phyloP scores from a whole-genome alignment of 768 basidiomycete genomes.

The Lentinula raphanica region DNA sequence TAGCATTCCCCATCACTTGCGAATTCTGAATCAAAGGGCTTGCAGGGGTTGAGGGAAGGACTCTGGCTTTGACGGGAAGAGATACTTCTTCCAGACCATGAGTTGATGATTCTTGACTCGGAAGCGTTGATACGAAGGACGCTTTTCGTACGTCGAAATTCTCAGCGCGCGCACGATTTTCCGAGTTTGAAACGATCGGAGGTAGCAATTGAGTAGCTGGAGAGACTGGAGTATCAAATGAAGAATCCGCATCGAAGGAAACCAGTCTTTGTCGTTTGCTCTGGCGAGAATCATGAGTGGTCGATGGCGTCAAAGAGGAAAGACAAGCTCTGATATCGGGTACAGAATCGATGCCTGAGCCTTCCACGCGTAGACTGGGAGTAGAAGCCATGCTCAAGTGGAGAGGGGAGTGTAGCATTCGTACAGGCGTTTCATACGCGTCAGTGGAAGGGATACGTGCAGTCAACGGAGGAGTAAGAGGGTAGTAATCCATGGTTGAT shows the following conservation, averaged over 20 bases:
- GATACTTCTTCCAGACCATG: not conserved
- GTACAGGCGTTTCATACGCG: constrained; percentile 4
- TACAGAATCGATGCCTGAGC: not conserved
- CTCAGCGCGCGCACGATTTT: not conserved
- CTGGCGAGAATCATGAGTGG: not conserved
- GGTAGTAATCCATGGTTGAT: constrained; percentile 9
- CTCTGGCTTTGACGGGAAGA: too few species aligned
- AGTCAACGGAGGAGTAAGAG: constrained; percentile 18
- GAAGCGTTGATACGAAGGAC: not conserved
- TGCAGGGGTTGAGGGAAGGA: not conserved
- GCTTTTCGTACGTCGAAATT: not conserved
- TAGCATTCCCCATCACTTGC: not conserved
- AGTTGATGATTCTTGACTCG: not conserved
- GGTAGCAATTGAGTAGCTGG: not conserved
- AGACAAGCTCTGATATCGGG: not conserved
- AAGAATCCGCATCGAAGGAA: not conserved
- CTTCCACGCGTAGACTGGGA: not conserved
- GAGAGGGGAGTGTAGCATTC: not conserved
- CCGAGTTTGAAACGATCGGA: not conserved
- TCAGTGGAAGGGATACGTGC: constrained; percentile 10
- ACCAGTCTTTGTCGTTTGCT: not conserved
- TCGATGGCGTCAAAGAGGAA: not conserved
- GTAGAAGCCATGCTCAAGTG: not conserved
- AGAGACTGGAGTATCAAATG: not conserved
- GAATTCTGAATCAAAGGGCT: not conserved